Evolutionary conservation across 2,329 filamentous ascomycete genomes (phyloP).

Genomic region (Trichoderma sp.): DNA sequence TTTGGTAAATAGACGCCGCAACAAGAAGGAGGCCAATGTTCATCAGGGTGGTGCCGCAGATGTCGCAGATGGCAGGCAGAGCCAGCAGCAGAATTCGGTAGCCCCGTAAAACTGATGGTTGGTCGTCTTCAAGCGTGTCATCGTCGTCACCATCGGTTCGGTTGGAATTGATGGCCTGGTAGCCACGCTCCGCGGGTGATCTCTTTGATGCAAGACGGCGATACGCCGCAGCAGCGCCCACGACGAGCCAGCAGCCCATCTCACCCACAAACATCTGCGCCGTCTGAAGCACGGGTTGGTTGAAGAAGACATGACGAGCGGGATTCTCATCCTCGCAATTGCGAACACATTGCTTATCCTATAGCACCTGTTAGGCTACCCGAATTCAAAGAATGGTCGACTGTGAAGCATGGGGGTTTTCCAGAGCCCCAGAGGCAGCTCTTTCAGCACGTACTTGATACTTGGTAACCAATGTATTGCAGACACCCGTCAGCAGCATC

Average conservation of each 20-base stretch:
- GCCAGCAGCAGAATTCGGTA: conserved; percentile 72
- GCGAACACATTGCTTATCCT: conserved; percentile 96
- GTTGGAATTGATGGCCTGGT: conserved; percentile 61
- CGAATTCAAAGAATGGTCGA: neutral
- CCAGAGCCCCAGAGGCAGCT: neutral
- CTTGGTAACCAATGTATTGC: conserved; percentile 95
- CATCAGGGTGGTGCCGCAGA: conserved; percentile 93
- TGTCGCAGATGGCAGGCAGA: conserved; percentile 87
- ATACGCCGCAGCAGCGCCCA: conserved; percentile 68
- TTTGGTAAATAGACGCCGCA: conserved; percentile 95
- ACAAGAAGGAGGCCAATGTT: conserved; percentile 93
- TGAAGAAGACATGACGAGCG: conserved; percentile 69
- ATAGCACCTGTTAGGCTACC: neutral
- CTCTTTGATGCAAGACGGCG: conserved; percentile 50
- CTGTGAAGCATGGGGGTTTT: neutral
- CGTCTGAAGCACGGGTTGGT: conserved; percentile 94
- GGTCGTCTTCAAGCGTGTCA: conserved; percentile 23
- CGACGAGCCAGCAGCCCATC: conserved; percentile 91
- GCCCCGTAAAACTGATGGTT: conserved; percentile 64
- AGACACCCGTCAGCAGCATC: conserved; percentile 95
- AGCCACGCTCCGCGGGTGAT: conserved; percentile 51
- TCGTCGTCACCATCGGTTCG: conserved; percentile 30
- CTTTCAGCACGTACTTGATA: conserved; percentile 65
- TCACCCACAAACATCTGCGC: conserved; percentile 98
- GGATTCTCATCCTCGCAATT: conserved; percentile 74